phyloP scores from a whole-genome alignment of 75 land plant species.

The Adiantum capillusveneris region DNA sequence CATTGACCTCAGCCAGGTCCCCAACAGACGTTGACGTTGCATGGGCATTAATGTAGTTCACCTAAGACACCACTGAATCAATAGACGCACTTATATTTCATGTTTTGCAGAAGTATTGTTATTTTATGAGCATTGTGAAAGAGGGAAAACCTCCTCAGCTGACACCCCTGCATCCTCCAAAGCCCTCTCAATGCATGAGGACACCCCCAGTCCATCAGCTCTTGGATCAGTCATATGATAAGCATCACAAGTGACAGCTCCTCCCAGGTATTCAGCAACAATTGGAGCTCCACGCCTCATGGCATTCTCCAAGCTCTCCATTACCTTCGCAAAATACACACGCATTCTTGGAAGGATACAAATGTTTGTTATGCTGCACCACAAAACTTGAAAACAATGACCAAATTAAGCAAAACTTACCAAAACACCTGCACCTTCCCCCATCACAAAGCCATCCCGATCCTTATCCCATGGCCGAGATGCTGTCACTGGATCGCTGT shows the following conservation, averaged over 20 bases:
- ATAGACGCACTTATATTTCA: neutral
- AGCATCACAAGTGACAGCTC: constrained; percentile 86
- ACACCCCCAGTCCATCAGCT: constrained; percentile 87
- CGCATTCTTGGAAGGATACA: too few relatives aligned
- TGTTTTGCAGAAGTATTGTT: neutral
- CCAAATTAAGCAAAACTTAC: constrained; percentile 37
- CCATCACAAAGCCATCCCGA: constrained; percentile 86
- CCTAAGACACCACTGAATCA: constrained; percentile 20
- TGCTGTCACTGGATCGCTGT: constrained; percentile 71
- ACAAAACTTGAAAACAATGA: neutral
- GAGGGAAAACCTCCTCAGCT: too few relatives aligned
- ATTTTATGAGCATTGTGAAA: constrained; percentile 37
- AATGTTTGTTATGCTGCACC: too few relatives aligned
- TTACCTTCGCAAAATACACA: too few relatives aligned
- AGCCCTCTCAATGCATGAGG: constrained; percentile 63
- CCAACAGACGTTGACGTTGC: constrained; percentile 51
- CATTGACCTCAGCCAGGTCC: constrained; percentile 46
- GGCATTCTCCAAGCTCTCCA: constrained; percentile 94
- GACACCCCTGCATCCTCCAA: constrained; percentile 82
- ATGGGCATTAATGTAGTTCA: constrained; percentile 49
- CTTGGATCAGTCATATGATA: too few relatives aligned
- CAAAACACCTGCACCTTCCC: constrained; percentile 80
- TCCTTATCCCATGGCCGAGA: constrained; percentile 88
- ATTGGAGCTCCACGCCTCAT: constrained; percentile 79
- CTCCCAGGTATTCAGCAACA: constrained; percentile 78